phyloP scores from a whole-genome alignment of 208 protist genomes.

The Leptomonas seymouri region DNA sequence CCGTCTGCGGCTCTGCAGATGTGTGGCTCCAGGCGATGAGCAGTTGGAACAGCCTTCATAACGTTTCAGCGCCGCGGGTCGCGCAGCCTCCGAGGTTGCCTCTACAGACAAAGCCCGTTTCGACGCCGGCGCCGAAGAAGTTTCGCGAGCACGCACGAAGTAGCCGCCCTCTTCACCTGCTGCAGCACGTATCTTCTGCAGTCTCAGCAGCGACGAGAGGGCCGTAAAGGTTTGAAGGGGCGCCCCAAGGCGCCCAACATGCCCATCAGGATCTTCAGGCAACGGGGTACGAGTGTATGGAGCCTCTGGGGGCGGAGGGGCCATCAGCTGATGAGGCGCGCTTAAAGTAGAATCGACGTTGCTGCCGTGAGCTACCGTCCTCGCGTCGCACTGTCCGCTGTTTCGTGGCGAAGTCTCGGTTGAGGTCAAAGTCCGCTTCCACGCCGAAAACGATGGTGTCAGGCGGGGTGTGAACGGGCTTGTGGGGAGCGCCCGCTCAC shows the following conservation, averaged over 20 bases:
- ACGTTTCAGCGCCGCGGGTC: too few species aligned
- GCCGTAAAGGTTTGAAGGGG: constrained; percentile 1
- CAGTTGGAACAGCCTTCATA: too few species aligned
- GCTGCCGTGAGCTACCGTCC: not conserved
- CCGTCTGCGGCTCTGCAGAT: too few species aligned
- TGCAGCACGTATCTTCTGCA: not conserved
- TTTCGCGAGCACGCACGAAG: not conserved
- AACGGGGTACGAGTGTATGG: not conserved
- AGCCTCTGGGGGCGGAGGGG: not conserved
- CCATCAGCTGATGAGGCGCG: not conserved
- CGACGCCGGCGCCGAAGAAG: too few species aligned
- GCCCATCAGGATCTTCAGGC: not conserved
- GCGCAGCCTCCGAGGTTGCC: too few species aligned
- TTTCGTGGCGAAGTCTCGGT: not conserved
- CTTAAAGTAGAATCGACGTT: not conserved
- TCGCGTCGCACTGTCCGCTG: not conserved
- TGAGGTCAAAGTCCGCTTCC: not conserved
- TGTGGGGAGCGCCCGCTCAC: too few species aligned
- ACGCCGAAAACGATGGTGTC: not conserved
- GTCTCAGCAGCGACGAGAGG: not conserved
- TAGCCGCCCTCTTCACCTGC: not conserved
- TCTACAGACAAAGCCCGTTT: too few species aligned
- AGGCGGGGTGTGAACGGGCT: not conserved
- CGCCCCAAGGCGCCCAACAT: not conserved
- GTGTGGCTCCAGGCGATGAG: too few species aligned